Percentiles rank a stretch among this genome's conserved stretches.
phyloP scores from a whole-genome alignment of 2,329 filamentous ascomycete genomes.

The Scedosporium minutisporum region DNA sequence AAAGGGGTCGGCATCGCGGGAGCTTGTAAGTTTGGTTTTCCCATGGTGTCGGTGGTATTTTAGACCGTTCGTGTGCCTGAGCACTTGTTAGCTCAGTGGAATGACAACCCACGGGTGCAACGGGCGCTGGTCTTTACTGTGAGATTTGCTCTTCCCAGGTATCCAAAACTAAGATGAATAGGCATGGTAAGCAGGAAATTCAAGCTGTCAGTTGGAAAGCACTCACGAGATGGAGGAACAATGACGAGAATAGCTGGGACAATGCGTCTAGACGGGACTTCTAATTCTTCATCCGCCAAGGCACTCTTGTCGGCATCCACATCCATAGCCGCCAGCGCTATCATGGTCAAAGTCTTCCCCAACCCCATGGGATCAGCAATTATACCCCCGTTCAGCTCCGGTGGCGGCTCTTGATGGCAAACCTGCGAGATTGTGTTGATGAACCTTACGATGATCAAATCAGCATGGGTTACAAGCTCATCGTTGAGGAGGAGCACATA shows the following conservation, averaged over 20 bases:
- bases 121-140: not conserved
- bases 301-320: slow-evolving; percentile 10
- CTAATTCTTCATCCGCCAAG: not conserved
- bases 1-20: not conserved
- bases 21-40: not conserved
- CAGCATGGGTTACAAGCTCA: not conserved
- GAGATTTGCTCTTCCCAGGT: not conserved
- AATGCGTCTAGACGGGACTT: not conserved
- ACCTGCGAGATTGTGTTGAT: slow-evolving; percentile 22
- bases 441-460: slow-evolving; percentile 16
- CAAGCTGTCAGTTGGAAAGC: not conserved
- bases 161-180: not conserved
- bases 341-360: slow-evolving; percentile 35
- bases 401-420: slow-evolving; percentile 20
- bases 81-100: not conserved
- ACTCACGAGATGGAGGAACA: slow-evolving; percentile 2
- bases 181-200: not conserved
- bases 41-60: not conserved
- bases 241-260: not conserved
- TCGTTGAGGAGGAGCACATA: slow-evolving; percentile 8
- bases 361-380: slow-evolving; percentile 37
- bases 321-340: slow-evolving; percentile 24
- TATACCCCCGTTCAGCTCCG: slow-evolving; percentile 30
- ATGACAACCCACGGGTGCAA: not conserved
- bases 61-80: not conserved